Evolutionary conservation across 306 rosid species (phyloP), one percentile per base, ranked within the genome.

Genomic region (Corylus heterophylla): DNA sequence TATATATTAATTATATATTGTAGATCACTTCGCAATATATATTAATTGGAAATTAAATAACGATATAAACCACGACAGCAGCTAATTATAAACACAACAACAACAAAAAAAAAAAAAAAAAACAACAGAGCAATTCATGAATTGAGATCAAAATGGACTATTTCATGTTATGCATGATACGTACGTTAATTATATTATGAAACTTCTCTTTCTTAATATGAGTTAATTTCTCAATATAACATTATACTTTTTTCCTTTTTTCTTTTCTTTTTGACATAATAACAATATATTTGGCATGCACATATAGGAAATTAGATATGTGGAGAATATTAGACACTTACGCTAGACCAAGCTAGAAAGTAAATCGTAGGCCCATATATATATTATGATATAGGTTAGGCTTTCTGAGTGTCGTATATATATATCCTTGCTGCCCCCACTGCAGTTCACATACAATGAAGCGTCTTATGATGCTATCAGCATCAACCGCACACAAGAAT

Each of bases 291-390:
- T 55, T 3, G 12, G 12, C 70, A 64, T 5, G 12, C 70, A 64
- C 9, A 16, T 64, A 7, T 18, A 29, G 37, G 45, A 42, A 25
- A 14, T 64, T 3, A 64, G 71, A 64, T 64, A 17, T 12, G 42
- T 63, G 71, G 49, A 64, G 70, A 59, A 67, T 77, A 61, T 77
- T 22, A 13, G 59, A 71, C 52, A 66, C 63, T 20, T 47, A 49
- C 47, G 39, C 64, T 50, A 51, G 27, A 71, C 39, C 39, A 47
- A 70, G 70, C 75, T 58, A 29, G 58, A 69, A 25, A 61, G 61
- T 77, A 64, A 14, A 25, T 3, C 70, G 51, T 42, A 25, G 61
- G 74, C 17, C 55, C 7, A 29, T 39, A 31, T 68, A 7, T 54
- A 13, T 51, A 51, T 16, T 42, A 42, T 42, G 69, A 62, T 64